These are phyloP conservation scores for Bertia moriformis DNA, from an alignment of 2,329 filamentous ascomycete genomes.

Conservation along the genomic window DNA sequence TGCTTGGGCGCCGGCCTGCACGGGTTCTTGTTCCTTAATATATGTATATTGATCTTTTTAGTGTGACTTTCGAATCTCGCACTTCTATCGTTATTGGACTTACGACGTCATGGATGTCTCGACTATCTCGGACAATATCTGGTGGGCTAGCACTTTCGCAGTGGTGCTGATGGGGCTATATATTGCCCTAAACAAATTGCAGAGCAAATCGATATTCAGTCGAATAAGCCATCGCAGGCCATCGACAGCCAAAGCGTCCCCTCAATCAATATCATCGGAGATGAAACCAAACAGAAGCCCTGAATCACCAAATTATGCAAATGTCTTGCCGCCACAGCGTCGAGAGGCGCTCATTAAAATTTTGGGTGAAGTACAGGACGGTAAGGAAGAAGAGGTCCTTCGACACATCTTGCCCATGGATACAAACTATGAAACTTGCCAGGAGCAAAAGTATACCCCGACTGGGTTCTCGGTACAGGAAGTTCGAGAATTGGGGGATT, in stretches of 20 bases:
- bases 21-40: too few relatives aligned
- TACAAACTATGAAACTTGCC: constrained; percentile 18
- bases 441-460: constrained; percentile 33
- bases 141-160: too few relatives aligned
- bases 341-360: constrained; percentile 23
- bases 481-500: constrained; percentile 56
- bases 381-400: not conserved
- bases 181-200: too few relatives aligned
- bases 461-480: constrained; percentile 60
- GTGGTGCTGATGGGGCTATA: too few relatives aligned
- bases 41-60: too few relatives aligned
- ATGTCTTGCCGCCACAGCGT: constrained; percentile 34
- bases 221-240: constrained; percentile 10
- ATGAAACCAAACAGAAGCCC: constrained; percentile 19
- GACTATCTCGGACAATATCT: too few relatives aligned
- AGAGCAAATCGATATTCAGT: too few relatives aligned
- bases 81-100: too few relatives aligned
- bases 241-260: constrained; percentile 34
- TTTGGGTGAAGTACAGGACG: constrained; percentile 10
- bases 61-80: too few relatives aligned
- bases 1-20: too few relatives aligned
- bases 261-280: constrained; percentile 33
- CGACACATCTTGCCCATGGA: constrained; percentile 22
- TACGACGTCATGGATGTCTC: too few relatives aligned
- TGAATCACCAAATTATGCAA: constrained; percentile 20